Evolutionary conservation across 495 filamentous ascomycete genomes (phyloP).

Genomic region (Aspergillus egyptiacus): DNA sequence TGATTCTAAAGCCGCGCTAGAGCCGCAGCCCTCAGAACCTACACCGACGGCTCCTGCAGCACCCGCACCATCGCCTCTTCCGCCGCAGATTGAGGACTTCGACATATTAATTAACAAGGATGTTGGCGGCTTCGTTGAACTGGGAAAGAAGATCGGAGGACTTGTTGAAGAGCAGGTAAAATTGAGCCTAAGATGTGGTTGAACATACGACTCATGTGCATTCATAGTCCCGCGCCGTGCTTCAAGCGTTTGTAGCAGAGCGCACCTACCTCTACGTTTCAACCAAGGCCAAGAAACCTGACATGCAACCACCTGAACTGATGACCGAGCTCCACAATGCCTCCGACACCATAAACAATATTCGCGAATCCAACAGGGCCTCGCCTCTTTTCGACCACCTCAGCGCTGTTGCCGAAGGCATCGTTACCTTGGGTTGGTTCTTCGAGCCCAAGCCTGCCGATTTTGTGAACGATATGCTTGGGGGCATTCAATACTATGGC

Average conservation of each 20-base stretch:
- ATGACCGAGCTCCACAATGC: slow-evolving; percentile 77
- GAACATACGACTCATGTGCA: slow-evolving; percentile 3
- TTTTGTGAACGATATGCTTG: slow-evolving; percentile 70
- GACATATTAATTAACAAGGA: slow-evolving; percentile 70
- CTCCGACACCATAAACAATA: slow-evolving; percentile 65
- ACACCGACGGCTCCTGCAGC: slow-evolving; percentile 40
- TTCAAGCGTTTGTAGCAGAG: slow-evolving; percentile 70
- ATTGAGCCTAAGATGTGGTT: not conserved
- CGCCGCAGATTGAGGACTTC: slow-evolving; percentile 76
- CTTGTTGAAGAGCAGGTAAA: slow-evolving; percentile 73
- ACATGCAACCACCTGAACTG: slow-evolving; percentile 61
- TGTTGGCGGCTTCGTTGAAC: slow-evolving; percentile 69
- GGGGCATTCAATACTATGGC: slow-evolving; percentile 80
- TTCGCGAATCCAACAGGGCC: slow-evolving; percentile 71
- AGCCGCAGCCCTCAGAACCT: slow-evolving; percentile 35
- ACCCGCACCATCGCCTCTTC: slow-evolving; percentile 54
- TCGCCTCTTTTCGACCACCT: slow-evolving; percentile 70
- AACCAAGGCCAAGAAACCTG: slow-evolving; percentile 88
- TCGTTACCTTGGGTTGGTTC: slow-evolving; percentile 81
- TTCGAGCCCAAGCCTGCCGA: slow-evolving; percentile 73
- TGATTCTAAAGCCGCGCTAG: slow-evolving; percentile 34
- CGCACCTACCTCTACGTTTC: slow-evolving; percentile 82
- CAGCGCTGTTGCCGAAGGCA: slow-evolving; percentile 80
- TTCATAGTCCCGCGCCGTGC: slow-evolving; percentile 51
- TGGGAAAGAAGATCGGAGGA: slow-evolving; percentile 71